Evolutionary conservation across 495 filamentous ascomycete species (phyloP), one percentile per base, ranked within the genome.

Genomic region (Wilcoxina mikolae): DNA sequence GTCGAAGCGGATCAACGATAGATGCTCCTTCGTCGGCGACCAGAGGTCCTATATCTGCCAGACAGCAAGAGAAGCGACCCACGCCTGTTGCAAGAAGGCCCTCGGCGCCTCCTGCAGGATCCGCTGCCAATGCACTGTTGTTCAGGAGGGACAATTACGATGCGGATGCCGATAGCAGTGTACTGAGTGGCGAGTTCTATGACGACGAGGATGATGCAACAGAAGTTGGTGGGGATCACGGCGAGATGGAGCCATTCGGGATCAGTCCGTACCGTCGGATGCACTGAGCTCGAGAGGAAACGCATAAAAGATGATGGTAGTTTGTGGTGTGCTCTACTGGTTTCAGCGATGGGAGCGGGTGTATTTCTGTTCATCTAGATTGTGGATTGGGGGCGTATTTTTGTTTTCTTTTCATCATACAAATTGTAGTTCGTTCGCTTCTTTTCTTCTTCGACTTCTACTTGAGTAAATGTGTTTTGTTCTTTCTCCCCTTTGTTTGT

Each of bases 81-180:
- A 20, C 39, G 4, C 39, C 39, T 4, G 4, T 10, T 4, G 17
- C 17, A 4, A 9, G 39, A 43, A 9, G 39, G 20, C 7, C 7
- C 7, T 5, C 17, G 17, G 7, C 9, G 10, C 20, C 39, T 27
- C 11, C 43, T 11, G 11, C 43, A 46, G 24, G 27, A 29, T 49
- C 46, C 10, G 25, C 35, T 1, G 20, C 35, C 3, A 39, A 27
- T 28, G 23, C 22, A 15, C 27, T 49, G 24, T 26, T 46, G 4
- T 51, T 55, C 10, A 50, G 56, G 22, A 54, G 42, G 54, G 54
- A 54, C 4, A 55, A 51, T 42, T 65, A 65, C 50, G 61, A 61
- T 58, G 58, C 49, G 11, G 62, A 65, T 44, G 62, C 61, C n/a
- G 61, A 64, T 35, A 28, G 61, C 42, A 65, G 58, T 49, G 38